Percentiles rank a stretch among this genome's conserved stretches.
phyloP scores from a whole-genome alignment of 768 basidiomycete genomes.

The Rossbeevera mucosa region DNA sequence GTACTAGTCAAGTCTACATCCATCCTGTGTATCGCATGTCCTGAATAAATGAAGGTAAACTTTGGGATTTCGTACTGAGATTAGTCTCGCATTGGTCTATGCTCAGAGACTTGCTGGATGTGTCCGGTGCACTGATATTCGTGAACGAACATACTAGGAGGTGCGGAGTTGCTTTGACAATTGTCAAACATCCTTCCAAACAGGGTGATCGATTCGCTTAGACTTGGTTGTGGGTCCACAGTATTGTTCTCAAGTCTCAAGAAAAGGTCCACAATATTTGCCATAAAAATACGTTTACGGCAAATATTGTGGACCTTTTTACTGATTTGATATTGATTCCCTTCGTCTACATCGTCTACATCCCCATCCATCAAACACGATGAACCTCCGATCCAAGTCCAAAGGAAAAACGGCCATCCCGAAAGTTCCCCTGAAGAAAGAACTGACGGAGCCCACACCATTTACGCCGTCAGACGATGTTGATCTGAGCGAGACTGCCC shows the following conservation, averaged over 20 bases:
- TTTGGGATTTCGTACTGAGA: background rate
- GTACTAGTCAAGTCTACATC: background rate
- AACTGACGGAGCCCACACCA: too few species aligned
- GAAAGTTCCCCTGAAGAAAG: background rate
- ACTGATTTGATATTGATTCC: background rate
- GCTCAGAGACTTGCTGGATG: background rate
- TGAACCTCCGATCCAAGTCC: slow-evolving; percentile 7
- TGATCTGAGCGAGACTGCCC: slow-evolving; percentile 12
- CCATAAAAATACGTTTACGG: too few species aligned
- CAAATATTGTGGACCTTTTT: slow-evolving; percentile 2
- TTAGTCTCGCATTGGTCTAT: background rate
- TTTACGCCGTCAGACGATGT: background rate
- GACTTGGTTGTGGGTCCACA: slow-evolving; percentile 14
- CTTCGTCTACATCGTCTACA: too few species aligned
- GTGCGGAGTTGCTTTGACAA: slow-evolving; percentile 19
- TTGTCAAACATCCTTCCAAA: slow-evolving; percentile 4
- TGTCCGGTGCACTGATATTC: too few species aligned
- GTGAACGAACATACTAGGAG: background rate
- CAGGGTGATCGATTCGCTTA: slow-evolving; percentile 12
- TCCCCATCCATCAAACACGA: slow-evolving; percentile 2
- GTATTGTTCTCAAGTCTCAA: slow-evolving; percentile 17
- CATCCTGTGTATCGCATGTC: too few species aligned
- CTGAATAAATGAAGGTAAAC: too few species aligned
- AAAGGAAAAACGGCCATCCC: slow-evolving; percentile 6
- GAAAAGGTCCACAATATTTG: slow-evolving; percentile 3